These are phyloP conservation scores for Rhamnella rubrinervis DNA, from an alignment of 331 rosid species.

Conservation along the genomic window DNA sequence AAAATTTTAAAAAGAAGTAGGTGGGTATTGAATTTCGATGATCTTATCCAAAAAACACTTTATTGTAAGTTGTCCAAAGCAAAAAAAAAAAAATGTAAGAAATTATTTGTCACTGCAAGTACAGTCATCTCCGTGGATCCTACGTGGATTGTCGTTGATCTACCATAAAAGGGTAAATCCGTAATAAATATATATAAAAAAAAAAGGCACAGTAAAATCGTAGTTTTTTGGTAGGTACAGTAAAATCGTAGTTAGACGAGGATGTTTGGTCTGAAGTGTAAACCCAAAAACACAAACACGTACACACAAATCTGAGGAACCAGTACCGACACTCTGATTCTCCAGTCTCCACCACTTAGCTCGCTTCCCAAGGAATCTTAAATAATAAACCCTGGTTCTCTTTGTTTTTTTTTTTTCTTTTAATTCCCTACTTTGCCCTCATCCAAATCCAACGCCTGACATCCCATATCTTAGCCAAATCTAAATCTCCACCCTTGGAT, in stretches of 20 bases:
- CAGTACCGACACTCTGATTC: slow-evolving; percentile 34
- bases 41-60: not conserved
- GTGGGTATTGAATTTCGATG: slow-evolving; percentile 5
- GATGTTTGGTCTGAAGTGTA: not conserved
- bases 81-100: too few relatives aligned
- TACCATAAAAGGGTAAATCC: not conserved
- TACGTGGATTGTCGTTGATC: slow-evolving; percentile 14
- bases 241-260: not conserved
- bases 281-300: not conserved
- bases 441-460: slow-evolving; percentile 24
- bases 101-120: too few relatives aligned
- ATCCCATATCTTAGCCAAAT: slow-evolving; percentile 1
- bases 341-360: not conserved
- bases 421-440: slow-evolving; percentile 15
- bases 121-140: not conserved
- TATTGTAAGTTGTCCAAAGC: too few relatives aligned
- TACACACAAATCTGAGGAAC: not conserved
- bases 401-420: not conserved
- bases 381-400: not conserved
- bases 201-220: not conserved
- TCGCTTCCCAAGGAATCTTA: slow-evolving; percentile 18
- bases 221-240: too few relatives aligned
- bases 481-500: slow-evolving; percentile 34
- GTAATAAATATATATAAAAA: not conserved
- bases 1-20: not conserved